Percentiles rank a stretch among this genome's conserved stretches.
phyloP scores from a whole-genome alignment of 2,329 filamentous ascomycete genomes.

The Epichloe uncinata region DNA sequence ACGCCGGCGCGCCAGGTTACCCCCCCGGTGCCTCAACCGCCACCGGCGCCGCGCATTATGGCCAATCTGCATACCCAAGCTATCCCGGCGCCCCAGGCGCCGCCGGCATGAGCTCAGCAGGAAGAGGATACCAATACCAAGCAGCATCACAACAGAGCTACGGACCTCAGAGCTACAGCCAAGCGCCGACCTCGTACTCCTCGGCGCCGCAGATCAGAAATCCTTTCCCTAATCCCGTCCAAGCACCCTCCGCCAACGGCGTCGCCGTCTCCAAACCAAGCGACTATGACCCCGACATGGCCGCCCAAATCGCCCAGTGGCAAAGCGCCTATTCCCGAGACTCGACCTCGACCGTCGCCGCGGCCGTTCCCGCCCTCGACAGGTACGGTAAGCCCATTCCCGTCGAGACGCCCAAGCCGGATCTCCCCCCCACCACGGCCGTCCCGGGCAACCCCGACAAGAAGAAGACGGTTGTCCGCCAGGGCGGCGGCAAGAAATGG shows the following conservation, averaged over 20 bases:
- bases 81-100: conserved; percentile 23
- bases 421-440: conserved; percentile 26
- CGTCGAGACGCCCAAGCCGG: conserved; percentile 16
- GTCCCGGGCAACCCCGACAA: conserved; percentile 42
- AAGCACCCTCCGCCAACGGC: conserved; percentile 15
- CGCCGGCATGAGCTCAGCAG: conserved; percentile 11
- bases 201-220: conserved; percentile 55
- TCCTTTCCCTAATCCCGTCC: conserved; percentile 58
- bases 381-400: conserved; percentile 19
- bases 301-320: conserved; percentile 89
- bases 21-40: neutral
- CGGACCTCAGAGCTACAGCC: conserved; percentile 17
- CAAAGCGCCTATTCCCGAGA: conserved; percentile 64
- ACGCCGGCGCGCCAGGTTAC: conserved; percentile 14
- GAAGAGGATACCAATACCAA: conserved; percentile 2
- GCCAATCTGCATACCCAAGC: conserved; percentile 10
- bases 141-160: conserved; percentile 20
- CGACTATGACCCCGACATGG: conserved; percentile 60
- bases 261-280: conserved; percentile 20
- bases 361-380: conserved; percentile 16
- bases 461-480: conserved; percentile 76
- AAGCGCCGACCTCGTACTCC: conserved; percentile 29
- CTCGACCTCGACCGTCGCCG: conserved; percentile 12
- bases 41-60: conserved; percentile 4
- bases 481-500: conserved; percentile 88